Evolutionary conservation across 2,329 filamentous ascomycete genomes (phyloP), one percentile per base, ranked within the genome.

Genomic region (Penicillium janthinellum): DNA sequence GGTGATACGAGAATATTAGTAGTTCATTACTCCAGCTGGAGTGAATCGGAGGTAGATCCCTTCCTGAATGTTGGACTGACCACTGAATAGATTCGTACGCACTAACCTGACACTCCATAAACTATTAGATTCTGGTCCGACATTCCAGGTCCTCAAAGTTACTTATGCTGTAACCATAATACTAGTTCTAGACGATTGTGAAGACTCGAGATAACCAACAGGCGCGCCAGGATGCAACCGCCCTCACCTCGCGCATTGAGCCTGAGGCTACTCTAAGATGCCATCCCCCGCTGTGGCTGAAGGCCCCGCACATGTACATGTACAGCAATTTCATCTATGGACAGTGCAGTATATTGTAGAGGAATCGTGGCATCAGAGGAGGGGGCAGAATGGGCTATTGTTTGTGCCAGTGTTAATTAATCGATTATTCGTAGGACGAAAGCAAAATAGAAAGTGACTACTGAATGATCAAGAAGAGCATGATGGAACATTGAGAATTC

Each of bases 221-320:
- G 20, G 20, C 20, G 8, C 31, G 31, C 8, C 8, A 31, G 31
- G 31, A 10, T 31, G 8, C 31, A 10, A 8, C 31, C 31, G 22
- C 25, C 31, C 8, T 10, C 31, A 31, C 6, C 8, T 31, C 31
- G 7, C 31, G 7, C 8, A 8, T 22, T 22, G 22, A 22, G 22
- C 22, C 22, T 22, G 22, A 22, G 22, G 22, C 22, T 22, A 22
- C 22, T 22, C 22, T 22, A 22, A 22, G 25, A 50, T 37, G 17
- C 22, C 47, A 37, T 14, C 5, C 47, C 47, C 47, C 47, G 47
- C 47, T 35, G 31, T 50, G 47, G 47, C 47, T 50, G 47, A 50
- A 37, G 12, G 47, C 28, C 31, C 42, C 42, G 42, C 42, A 11
- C 42, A n/a, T 20, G n/a, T 22, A 22, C 25, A 49, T n/a, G n/a